Base-by-base conservation (phyloP, 2,329 filamentous ascomycete species). In the Cladosporium phlei region DNA sequence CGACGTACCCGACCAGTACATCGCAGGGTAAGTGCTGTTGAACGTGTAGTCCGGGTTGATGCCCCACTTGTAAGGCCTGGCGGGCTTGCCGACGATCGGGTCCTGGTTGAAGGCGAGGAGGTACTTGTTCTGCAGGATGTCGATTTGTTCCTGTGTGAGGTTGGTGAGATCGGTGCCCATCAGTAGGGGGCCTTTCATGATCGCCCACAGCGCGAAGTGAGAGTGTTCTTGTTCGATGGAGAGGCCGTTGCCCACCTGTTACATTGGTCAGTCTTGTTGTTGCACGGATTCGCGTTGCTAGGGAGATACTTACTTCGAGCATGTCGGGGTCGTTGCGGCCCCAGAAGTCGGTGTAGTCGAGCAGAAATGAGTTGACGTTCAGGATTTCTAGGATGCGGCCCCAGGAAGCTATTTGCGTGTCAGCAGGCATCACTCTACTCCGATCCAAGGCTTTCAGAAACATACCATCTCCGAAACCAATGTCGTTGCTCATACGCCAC, bases 91-190 rank as follows among this genome's bases (percentile, higher is more conserved):
- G 57, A 75, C 68, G 12, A 60, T 58, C 0, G 70, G 65, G 50
- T 76, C 73, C 50, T 76, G 73, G 48, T 67, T 72, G 48, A 76
- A 60, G 12, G 73, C 72, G 27, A 76, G 62, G 48, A 75, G 64
- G 32, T 72, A 72, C 0, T 72, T 70, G 53, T 76, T 74, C 33
- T 66, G 67, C 51, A 68, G 62, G 52, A 75, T 74, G 47, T 67
- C 66, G 32, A 72, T 66, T 38, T 69, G 67, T n/a, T 63, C 55
- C 2, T 70, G 58, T 12, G 64, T 64, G 22, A 75, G 59, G 2
- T 58, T 59, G 27, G 58, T 57, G 35, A 75, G 60, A 47, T 73
- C 66, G 42, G 70, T 73, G 37, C 71, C 72, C 50, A 75, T 73
- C 40, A 75, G 63, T 21, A 74, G 57, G 1, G 73, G 72, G 3